Percentiles rank a stretch among this genome's conserved stretches.
Evolutionary conservation across 2,329 filamentous ascomycete species (phyloP).

Genomic region (Hymenoscyphus fructigenus): DNA sequence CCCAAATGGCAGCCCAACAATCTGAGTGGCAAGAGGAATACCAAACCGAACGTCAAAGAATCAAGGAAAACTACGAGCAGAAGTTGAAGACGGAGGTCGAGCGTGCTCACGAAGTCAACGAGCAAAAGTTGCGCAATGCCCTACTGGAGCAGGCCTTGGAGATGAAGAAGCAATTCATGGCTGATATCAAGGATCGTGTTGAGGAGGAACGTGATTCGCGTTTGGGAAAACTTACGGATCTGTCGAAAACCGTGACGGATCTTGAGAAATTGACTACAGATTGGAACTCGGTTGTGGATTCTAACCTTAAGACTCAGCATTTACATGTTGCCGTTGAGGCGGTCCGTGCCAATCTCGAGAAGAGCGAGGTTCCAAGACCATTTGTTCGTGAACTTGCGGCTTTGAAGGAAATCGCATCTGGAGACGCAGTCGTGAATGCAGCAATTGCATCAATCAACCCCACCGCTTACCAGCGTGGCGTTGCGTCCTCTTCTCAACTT

Average conservation of each 20-base stretch:
- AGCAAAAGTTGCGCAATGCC: slow-evolving; percentile 79
- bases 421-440: slow-evolving; percentile 83
- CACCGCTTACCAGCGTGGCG: slow-evolving; percentile 85
- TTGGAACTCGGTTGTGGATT: slow-evolving; percentile 89
- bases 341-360: slow-evolving; percentile 79
- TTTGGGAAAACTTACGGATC: slow-evolving; percentile 79
- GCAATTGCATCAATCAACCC: slow-evolving; percentile 98
- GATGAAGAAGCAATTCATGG: slow-evolving; percentile 80
- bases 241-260: slow-evolving; percentile 74
- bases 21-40: slow-evolving; percentile 84
- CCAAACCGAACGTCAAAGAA: slow-evolving; percentile 78
- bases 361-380: slow-evolving; percentile 70
- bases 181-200: slow-evolving; percentile 75
- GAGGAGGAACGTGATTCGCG: slow-evolving; percentile 86
- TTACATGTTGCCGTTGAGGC: slow-evolving; percentile 94
- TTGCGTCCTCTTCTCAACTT: slow-evolving; percentile 79
- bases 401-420: slow-evolving; percentile 84
- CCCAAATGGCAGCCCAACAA: slow-evolving; percentile 78
- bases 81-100: slow-evolving; percentile 78
- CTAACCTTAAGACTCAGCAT: slow-evolving; percentile 91
- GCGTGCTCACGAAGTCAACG: slow-evolving; percentile 74
- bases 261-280: slow-evolving; percentile 84
- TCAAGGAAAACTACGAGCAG: slow-evolving; percentile 75
- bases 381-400: slow-evolving; percentile 93
- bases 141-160: slow-evolving; percentile 88